Percentiles rank a stretch among this genome's conserved stretches.
These are phyloP conservation scores for Sparassis latifolia DNA, from an alignment of 1,284 basidiomycete species.

Conservation along the genomic window DNA sequence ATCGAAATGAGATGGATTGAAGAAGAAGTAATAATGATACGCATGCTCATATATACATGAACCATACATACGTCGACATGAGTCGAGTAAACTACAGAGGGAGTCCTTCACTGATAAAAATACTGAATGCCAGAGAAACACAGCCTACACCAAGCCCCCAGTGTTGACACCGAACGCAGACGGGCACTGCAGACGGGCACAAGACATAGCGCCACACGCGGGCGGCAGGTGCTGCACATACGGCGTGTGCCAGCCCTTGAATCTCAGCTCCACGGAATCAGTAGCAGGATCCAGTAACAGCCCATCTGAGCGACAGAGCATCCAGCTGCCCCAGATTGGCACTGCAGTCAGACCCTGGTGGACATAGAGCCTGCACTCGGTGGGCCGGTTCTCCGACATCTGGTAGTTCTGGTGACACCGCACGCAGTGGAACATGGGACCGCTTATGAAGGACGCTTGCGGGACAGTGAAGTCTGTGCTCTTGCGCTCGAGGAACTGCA, in stretches of 20 bases:
- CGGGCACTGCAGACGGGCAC: too few relatives aligned
- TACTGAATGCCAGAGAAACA: too few relatives aligned
- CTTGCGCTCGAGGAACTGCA: conserved; percentile 1
- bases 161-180: too few relatives aligned
- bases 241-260: background rate
- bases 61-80: too few relatives aligned
- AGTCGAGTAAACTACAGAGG: too few relatives aligned
- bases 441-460: background rate
- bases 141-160: too few relatives aligned
- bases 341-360: background rate
- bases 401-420: conserved; percentile 7
- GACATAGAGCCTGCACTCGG: conserved; percentile 3
- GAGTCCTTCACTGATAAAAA: too few relatives aligned
- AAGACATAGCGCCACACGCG: too few relatives aligned
- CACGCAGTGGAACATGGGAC: background rate
- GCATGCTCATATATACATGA: too few relatives aligned
- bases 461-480: conserved; percentile 5
- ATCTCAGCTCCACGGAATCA: background rate
- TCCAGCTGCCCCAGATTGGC: background rate
- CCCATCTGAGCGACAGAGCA: background rate
- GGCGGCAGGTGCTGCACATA: background rate
- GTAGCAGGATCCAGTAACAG: background rate
- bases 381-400: background rate
- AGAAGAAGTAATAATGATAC: too few relatives aligned
- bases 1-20: too few relatives aligned